Evolutionary conservation across 1,284 basidiomycete genomes (phyloP).

Genomic region (Malassezia obtusa): DNA sequence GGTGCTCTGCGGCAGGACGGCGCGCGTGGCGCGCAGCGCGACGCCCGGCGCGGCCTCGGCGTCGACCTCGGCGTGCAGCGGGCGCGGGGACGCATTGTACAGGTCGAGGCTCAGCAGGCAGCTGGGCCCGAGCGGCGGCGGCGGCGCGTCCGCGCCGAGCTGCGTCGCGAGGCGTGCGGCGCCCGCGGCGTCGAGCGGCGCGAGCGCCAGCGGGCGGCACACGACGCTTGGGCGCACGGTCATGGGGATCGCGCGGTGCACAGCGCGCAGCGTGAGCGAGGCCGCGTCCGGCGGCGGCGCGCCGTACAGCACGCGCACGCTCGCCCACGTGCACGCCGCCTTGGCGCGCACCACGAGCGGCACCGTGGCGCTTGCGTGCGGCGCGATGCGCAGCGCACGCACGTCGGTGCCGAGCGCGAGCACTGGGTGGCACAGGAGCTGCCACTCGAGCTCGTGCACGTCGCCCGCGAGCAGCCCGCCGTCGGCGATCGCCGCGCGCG

Average conservation of each 20-base stretch:
- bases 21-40: slow-evolving; percentile 51
- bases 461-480: slow-evolving; percentile 66
- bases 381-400: slow-evolving; percentile 51
- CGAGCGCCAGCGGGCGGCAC: slow-evolving; percentile 50
- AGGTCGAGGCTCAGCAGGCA: slow-evolving; percentile 79
- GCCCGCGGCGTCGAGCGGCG: slow-evolving; percentile 18
- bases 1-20: neutral
- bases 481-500: slow-evolving; percentile 66
- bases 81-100: slow-evolving; percentile 70
- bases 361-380: slow-evolving; percentile 63
- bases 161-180: slow-evolving; percentile 26
- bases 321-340: slow-evolving; percentile 69
- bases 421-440: slow-evolving; percentile 65
- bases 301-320: slow-evolving; percentile 73
- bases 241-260: slow-evolving; percentile 64
- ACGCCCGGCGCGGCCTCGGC: slow-evolving; percentile 50
- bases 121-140: slow-evolving; percentile 54
- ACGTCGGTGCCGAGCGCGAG: neutral
- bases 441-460: slow-evolving; percentile 79
- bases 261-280: neutral
- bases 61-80: slow-evolving; percentile 73
- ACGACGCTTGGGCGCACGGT: slow-evolving; percentile 89
- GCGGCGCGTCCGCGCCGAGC: neutral
- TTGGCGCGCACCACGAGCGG: slow-evolving; percentile 73
- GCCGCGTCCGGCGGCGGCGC: slow-evolving; percentile 30